Percentiles rank a stretch among this genome's conserved stretches.
These are phyloP conservation scores for Triadica sebifera DNA, from an alignment of 345 rosid species.

Conservation along the genomic window DNA sequence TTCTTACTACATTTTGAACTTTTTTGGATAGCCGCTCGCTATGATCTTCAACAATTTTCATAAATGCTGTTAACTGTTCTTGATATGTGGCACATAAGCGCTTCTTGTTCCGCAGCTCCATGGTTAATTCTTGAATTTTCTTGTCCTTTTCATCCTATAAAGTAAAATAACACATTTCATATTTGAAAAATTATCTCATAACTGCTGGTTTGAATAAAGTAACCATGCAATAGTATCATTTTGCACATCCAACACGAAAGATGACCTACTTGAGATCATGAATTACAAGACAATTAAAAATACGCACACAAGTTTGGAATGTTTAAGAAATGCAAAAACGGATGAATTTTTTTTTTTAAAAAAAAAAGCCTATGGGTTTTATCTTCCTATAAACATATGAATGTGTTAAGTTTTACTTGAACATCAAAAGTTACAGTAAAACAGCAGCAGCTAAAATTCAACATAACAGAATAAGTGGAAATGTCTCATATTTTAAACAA, in stretches of 20 bases:
- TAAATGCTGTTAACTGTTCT: slow-evolving; percentile 56
- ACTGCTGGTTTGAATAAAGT: neutral
- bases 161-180: neutral
- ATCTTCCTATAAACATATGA: neutral
- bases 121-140: slow-evolving; percentile 62
- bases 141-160: slow-evolving; percentile 63
- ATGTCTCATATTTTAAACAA: too few species aligned
- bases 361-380: neutral
- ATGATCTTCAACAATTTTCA: slow-evolving; percentile 63
- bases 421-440: too few species aligned
- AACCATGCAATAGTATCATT: neutral
- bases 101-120: slow-evolving; percentile 64
- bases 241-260: neutral
- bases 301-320: neutral
- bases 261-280: neutral
- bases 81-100: slow-evolving; percentile 59
- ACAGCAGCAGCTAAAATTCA: neutral
- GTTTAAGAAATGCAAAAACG: neutral
- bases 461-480: neutral
- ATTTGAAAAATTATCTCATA: neutral
- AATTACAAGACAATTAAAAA: neutral
- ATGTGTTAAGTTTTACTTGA: neutral
- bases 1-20: slow-evolving; percentile 50
- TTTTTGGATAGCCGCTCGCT: slow-evolving; percentile 43
- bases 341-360: too few species aligned